Evolutionary conservation across 169 alveolate species (phyloP), one percentile per base, ranked within the genome.

Genomic region (Cryptosporidium ryanae): DNA sequence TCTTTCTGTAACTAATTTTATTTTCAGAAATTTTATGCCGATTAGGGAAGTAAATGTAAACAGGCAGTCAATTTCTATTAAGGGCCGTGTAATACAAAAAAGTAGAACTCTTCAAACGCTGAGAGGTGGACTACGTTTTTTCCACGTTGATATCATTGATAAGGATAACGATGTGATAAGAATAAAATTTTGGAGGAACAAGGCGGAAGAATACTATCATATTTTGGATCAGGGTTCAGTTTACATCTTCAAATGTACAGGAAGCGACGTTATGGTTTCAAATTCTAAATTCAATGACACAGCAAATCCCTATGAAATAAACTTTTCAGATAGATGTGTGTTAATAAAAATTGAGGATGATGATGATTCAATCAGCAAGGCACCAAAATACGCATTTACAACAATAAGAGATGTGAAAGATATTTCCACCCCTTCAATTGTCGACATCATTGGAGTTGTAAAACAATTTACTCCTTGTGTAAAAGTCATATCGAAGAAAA

Each of bases 31-130:
- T 38, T 76, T 59, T 59, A 76, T 76, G 87, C 87, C 87, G 43
- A 76, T 76, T 31, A 55, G 87, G 44, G 87, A 76, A 12, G 87
- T 76, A 10, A 76, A 76, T 76, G 87, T 59, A 27, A 76, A 76
- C 34, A 76, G 87, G 48, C 87, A 76, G 50, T 43, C 50, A 23
- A 76, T 76, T 23, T 17, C 87, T 1, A 43, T 76, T 43, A 76
- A 76, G 31, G 87, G 87, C 50, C 68, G 87, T 38, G 50, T 76
- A 29, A 50, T 76, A 43, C 76, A 76, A 25, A 76, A 76, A 46
- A 76, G 87, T 76, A 44, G 63, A 1, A 44, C 87, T 21, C 71
- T 76, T 2, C 87, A 76, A 25, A 76, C 76, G 7, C 59, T 76
- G 25, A 76, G 29, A 61, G 63, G 64, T 76, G 87, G 71, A 21